phyloP scores from a whole-genome alignment of 306 rosid species.

The Prosopis cineraria region DNA sequence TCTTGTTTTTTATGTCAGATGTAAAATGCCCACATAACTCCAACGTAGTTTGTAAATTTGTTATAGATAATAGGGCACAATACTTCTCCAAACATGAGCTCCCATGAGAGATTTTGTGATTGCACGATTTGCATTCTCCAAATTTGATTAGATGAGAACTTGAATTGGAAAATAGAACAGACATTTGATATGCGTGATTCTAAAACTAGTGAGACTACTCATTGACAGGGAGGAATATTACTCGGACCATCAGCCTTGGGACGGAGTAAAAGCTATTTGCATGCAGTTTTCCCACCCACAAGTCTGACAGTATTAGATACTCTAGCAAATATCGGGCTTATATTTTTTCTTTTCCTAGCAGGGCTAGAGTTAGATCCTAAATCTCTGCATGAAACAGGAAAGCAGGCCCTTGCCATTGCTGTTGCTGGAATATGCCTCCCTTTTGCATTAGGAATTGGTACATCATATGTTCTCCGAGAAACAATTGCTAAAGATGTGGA shows the following conservation, averaged over 20 bases:
- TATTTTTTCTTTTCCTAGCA: constrained; percentile 77
- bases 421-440: constrained; percentile 78
- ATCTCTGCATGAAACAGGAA: constrained; percentile 70
- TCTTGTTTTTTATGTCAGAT: not conserved
- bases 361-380: constrained; percentile 79
- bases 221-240: constrained; percentile 78
- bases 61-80: constrained; percentile 3
- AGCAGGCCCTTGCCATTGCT: constrained; percentile 68
- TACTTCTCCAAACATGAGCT: constrained; percentile 11
- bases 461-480: constrained; percentile 60
- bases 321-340: constrained; percentile 82
- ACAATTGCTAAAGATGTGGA: constrained; percentile 73
- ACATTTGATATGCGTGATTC: constrained; percentile 12
- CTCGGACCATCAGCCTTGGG: constrained; percentile 91
- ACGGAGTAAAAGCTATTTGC: constrained; percentile 61
- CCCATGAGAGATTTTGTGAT: not conserved
- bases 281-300: constrained; percentile 67
- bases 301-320: constrained; percentile 87
- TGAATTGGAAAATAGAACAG: constrained; percentile 7
- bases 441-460: constrained; percentile 76
- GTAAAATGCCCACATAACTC: not conserved
- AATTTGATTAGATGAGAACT: not conserved
- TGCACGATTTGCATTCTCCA: not conserved
- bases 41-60: constrained; percentile 6
- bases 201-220: not conserved